Percentiles rank a stretch among this genome's conserved stretches.
Evolutionary conservation across 306 rosid genomes (phyloP).

Genomic region (Vigna radiata): DNA sequence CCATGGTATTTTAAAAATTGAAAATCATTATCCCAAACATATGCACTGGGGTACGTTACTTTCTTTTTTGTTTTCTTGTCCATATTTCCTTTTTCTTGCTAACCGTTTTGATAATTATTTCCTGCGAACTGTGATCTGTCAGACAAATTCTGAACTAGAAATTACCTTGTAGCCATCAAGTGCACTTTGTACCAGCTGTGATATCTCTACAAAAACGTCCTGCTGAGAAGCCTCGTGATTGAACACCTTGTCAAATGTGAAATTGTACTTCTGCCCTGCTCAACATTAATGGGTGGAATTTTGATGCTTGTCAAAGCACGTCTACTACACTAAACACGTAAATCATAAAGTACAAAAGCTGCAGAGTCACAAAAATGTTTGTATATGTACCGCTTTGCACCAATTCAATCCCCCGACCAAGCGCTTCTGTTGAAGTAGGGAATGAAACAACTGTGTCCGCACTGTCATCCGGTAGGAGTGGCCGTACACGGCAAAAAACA

Average conservation of each 20-base stretch:
- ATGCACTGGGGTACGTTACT: too few relatives aligned
- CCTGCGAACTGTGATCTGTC: not conserved
- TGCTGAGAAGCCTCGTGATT: slow-evolving; percentile 80
- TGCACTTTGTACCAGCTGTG: slow-evolving; percentile 96
- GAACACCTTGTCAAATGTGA: slow-evolving; percentile 96
- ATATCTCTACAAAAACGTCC: slow-evolving; percentile 86
- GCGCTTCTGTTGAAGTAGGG: slow-evolving; percentile 82
- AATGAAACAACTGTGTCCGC: slow-evolving; percentile 70
- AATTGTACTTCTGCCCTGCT: slow-evolving; percentile 82
- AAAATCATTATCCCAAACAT: not conserved
- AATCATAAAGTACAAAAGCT: not conserved
- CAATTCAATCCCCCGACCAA: slow-evolving; percentile 86
- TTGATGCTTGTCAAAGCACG: slow-evolving; percentile 8
- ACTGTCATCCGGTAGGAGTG: slow-evolving; percentile 84
- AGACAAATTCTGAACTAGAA: slow-evolving; percentile 5
- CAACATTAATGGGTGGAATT: slow-evolving; percentile 36
- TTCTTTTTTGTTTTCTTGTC: too few relatives aligned
- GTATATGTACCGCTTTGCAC: slow-evolving; percentile 69
- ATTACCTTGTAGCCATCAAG: slow-evolving; percentile 97
- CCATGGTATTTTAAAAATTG: not conserved
- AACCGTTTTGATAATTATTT: not conserved
- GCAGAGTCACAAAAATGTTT: not conserved
- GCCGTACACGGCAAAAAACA: slow-evolving; percentile 94
- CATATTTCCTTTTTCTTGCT: too few relatives aligned
- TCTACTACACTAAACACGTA: not conserved